phyloP scores from a whole-genome alignment of 2,329 filamentous ascomycete genomes.

The Colletotrichum tropicicola region DNA sequence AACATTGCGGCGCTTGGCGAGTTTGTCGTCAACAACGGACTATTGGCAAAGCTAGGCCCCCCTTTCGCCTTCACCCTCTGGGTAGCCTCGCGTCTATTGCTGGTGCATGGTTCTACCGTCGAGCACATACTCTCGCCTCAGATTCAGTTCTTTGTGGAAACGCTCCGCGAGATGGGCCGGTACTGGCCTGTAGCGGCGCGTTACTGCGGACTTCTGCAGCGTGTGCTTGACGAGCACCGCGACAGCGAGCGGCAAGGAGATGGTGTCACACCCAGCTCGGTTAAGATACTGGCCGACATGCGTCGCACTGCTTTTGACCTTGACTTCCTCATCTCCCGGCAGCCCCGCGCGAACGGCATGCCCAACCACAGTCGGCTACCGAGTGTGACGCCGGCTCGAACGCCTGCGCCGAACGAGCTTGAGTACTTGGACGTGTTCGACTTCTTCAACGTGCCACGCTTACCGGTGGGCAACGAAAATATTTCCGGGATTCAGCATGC shows the following conservation, averaged over 20 bases:
- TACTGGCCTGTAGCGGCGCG: conserved; percentile 88
- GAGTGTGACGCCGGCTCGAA: conserved; percentile 68
- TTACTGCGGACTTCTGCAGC: conserved; percentile 81
- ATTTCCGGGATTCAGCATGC: conserved; percentile 18
- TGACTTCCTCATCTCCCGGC: conserved; percentile 87
- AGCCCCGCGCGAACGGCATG: conserved; percentile 61
- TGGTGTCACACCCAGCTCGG: conserved; percentile 80
- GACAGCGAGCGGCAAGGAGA: conserved; percentile 81
- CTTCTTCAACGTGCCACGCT: conserved; percentile 89
- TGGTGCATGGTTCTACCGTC: conserved; percentile 91
- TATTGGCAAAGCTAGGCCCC: conserved; percentile 84
- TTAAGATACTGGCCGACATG: conserved; percentile 92
- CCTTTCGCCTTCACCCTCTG: conserved; percentile 93
- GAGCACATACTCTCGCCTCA: conserved; percentile 84
- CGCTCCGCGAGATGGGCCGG: conserved; percentile 80
- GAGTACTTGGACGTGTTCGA: conserved; percentile 94
- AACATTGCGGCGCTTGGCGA: conserved; percentile 82
- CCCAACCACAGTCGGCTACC: conserved; percentile 54
- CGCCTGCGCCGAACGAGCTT: conserved; percentile 81
- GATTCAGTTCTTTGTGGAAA: conserved; percentile 84
- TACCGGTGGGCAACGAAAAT: conserved; percentile 60
- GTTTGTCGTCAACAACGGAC: conserved; percentile 78
- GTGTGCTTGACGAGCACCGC: conserved; percentile 86
- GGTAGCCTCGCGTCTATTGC: conserved; percentile 86
- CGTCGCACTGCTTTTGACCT: conserved; percentile 88